Evolutionary conservation across 2,329 filamentous ascomycete genomes (phyloP).

Genomic region (Cladophialophora immunda): DNA sequence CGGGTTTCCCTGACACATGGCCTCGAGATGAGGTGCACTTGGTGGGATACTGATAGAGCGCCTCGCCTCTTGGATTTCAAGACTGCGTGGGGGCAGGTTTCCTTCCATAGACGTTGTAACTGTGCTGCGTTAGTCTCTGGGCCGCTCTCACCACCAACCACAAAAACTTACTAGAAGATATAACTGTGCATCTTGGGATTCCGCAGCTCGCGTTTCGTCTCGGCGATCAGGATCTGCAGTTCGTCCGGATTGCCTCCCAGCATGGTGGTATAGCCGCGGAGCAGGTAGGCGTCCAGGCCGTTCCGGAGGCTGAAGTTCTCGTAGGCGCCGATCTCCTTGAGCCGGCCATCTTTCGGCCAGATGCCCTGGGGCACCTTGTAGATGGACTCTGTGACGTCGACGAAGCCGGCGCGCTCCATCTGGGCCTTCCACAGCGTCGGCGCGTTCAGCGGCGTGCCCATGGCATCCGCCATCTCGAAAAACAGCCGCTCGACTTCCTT

Average conservation of each 20-base stretch:
- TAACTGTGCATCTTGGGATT: constrained; percentile 23
- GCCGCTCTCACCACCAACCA: neutral
- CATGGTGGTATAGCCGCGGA: constrained; percentile 38
- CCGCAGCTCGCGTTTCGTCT: constrained; percentile 27
- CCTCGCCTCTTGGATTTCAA: neutral
- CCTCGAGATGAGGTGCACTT: neutral
- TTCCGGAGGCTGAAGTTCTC: constrained; percentile 29
- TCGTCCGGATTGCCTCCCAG: constrained; percentile 40
- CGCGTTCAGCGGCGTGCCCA: constrained; percentile 38
- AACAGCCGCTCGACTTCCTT: constrained; percentile 43
- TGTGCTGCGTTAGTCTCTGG: neutral
- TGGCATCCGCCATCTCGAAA: constrained; percentile 43
- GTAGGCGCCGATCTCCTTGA: constrained; percentile 41
- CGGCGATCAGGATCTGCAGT: constrained; percentile 33
- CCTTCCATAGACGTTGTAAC: neutral
- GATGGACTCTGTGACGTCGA: constrained; percentile 36
- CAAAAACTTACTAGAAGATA: constrained; percentile 21
- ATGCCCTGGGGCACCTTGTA: constrained; percentile 40
- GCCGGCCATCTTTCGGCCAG: constrained; percentile 41
- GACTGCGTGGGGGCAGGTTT: neutral
- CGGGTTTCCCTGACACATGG: neutral
- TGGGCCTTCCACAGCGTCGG: constrained; percentile 25
- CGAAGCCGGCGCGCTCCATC: constrained; percentile 40
- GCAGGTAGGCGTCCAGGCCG: constrained; percentile 33
- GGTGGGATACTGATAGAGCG: neutral